phyloP scores from a whole-genome alignment of 352 stramenopile species.

The Aphanomyces cochlioides region DNA sequence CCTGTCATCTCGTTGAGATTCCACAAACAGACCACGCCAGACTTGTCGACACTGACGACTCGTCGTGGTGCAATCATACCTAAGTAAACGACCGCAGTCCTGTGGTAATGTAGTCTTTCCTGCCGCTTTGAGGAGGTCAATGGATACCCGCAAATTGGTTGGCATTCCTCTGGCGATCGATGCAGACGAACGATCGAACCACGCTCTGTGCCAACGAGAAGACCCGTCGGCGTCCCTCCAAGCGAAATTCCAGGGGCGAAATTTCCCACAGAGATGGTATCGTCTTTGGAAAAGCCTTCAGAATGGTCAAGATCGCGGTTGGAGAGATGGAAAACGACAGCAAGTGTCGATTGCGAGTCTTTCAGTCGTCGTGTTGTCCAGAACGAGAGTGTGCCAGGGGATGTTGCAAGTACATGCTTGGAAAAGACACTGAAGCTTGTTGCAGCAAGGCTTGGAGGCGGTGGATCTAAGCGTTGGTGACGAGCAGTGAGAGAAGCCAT shows the following conservation, averaged over 20 bases:
- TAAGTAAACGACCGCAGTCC: background rate
- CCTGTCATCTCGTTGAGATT: background rate
- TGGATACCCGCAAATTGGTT: background rate
- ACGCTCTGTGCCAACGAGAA: constrained; percentile 3
- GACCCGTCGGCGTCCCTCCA: background rate
- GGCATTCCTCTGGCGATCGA: constrained; percentile 5
- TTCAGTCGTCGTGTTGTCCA: background rate
- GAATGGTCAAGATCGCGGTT: background rate
- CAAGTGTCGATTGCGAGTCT: background rate
- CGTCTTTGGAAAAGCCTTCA: background rate
- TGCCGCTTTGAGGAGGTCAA: background rate
- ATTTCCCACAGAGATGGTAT: background rate
- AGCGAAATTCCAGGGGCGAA: background rate
- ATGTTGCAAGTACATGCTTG: background rate
- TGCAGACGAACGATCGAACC: constrained; percentile 6
- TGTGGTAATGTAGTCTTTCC: background rate
- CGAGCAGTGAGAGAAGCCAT: background rate
- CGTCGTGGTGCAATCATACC: background rate
- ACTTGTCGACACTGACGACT: background rate
- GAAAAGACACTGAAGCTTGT: background rate
- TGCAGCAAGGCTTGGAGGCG: background rate
- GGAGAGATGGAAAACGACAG: background rate
- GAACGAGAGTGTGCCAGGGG: background rate
- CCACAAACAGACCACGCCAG: background rate
- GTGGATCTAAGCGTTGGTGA: background rate